Evolutionary conservation across 75 land plant species (phyloP).

Genomic region (Pinus taeda): DNA sequence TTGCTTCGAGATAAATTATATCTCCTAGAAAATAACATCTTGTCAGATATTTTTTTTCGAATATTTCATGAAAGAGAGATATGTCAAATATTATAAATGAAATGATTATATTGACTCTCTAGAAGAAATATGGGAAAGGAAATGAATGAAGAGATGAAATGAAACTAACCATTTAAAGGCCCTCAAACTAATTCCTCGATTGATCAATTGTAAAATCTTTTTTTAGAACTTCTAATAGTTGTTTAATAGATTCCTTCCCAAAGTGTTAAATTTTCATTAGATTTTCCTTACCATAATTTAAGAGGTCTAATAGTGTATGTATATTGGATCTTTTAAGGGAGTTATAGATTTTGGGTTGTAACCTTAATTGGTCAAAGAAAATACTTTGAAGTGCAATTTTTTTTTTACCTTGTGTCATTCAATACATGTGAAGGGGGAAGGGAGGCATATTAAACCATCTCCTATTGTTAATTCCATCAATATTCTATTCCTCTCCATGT

Average conservation of each 20-base stretch:
- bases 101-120: too few species aligned
- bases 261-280: not conserved
- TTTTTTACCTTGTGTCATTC: not conserved
- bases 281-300: not conserved
- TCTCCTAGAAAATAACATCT: too few species aligned
- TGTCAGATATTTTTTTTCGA: not conserved
- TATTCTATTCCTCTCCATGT: conserved; percentile 13
- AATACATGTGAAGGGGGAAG: not conserved
- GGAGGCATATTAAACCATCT: too few species aligned
- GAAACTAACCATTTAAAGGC: not conserved
- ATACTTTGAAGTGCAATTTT: not conserved
- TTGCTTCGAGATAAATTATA: too few species aligned
- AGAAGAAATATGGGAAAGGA: not conserved
- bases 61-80: not conserved
- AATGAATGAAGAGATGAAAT: not conserved
- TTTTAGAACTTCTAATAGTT: not conserved
- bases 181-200: not conserved
- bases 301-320: not conserved
- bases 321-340: not conserved
- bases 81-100: not conserved
- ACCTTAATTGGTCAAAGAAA: not conserved
- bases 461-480: not conserved
- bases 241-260: not conserved
- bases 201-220: not conserved
- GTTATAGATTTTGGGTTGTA: not conserved